Percentiles rank a stretch among this genome's conserved stretches.
Conservation (phyloP, 2,329 filamentous ascomycete species). For the Lachnellula cervina region DNA sequence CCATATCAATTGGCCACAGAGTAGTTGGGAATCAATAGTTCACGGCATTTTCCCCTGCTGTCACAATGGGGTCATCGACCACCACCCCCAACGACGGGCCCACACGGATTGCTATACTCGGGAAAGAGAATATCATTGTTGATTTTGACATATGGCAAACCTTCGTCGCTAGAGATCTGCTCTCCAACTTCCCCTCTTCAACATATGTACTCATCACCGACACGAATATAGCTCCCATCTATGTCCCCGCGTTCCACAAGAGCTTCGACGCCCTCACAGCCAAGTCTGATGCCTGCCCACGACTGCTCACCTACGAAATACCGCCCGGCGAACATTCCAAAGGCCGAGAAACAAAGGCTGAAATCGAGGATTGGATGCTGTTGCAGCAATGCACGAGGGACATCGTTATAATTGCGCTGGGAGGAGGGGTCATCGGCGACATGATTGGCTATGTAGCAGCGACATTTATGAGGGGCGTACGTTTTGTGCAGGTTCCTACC, state of each 20-base stretch:
- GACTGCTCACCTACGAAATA: slow-evolving; percentile 80
- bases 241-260: slow-evolving; percentile 71
- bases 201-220: slow-evolving; percentile 97
- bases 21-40: no score
- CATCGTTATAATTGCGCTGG: slow-evolving; percentile 89
- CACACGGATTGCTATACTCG: slow-evolving; percentile 71
- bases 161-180: slow-evolving; percentile 76
- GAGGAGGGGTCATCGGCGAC: slow-evolving; percentile 95
- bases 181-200: slow-evolving; percentile 71
- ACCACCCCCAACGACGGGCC: slow-evolving; percentile 30
- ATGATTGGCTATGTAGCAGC: slow-evolving; percentile 97
- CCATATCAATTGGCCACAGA: background rate
- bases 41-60: background rate
- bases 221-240: slow-evolving; percentile 78
- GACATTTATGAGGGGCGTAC: slow-evolving; percentile 96
- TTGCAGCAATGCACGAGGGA: slow-evolving; percentile 88
- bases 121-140: slow-evolving; percentile 84
- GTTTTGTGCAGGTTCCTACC: slow-evolving; percentile 94
- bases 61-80: slow-evolving; percentile 23
- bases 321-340: slow-evolving; percentile 93
- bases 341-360: slow-evolving; percentile 85
- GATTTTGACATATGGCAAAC: slow-evolving; percentile 85
- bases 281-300: slow-evolving; percentile 43
- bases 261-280: slow-evolving; percentile 50
- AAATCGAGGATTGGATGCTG: slow-evolving; percentile 97